These are phyloP conservation scores for Lyophyllum decastes DNA, from an alignment of 768 basidiomycete species.

Conservation along the genomic window DNA sequence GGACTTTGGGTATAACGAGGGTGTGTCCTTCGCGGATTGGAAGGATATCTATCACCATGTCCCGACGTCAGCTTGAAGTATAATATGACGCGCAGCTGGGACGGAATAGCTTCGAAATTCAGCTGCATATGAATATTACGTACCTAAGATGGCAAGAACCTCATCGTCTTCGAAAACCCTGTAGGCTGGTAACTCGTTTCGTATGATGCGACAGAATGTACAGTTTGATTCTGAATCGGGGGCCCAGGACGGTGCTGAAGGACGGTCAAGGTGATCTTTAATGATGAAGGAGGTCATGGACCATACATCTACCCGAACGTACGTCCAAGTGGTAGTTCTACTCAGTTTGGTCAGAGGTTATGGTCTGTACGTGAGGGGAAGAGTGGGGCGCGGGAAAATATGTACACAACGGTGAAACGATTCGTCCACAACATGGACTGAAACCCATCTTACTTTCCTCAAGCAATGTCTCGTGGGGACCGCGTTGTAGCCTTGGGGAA, in stretches of 20 bases:
- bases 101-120: background rate
- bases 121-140: slow-evolving; percentile 5
- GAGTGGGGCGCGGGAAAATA: background rate
- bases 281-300: slow-evolving; percentile 78
- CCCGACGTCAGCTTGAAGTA: background rate
- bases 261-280: slow-evolving; percentile 54
- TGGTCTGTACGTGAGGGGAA: too few relatives aligned
- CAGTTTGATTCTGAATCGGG: slow-evolving; percentile 44
- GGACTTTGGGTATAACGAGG: slow-evolving; percentile 69
- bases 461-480: slow-evolving; percentile 36
- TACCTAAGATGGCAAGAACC: slow-evolving; percentile 68
- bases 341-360: background rate
- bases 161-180: slow-evolving; percentile 62
- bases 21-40: slow-evolving; percentile 69
- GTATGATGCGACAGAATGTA: slow-evolving; percentile 68
- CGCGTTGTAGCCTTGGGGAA: slow-evolving; percentile 32
- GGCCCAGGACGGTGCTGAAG: slow-evolving; percentile 49
- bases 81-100: background rate
- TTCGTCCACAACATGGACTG: too few relatives aligned
- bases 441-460: background rate
- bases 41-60: slow-evolving; percentile 54
- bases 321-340: background rate
- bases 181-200: slow-evolving; percentile 44
- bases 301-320: background rate
- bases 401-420: background rate